Evolutionary conservation across 2,329 filamentous ascomycete species (phyloP), one percentile per base, ranked within the genome.

Genomic region (Didymella keratinophila): DNA sequence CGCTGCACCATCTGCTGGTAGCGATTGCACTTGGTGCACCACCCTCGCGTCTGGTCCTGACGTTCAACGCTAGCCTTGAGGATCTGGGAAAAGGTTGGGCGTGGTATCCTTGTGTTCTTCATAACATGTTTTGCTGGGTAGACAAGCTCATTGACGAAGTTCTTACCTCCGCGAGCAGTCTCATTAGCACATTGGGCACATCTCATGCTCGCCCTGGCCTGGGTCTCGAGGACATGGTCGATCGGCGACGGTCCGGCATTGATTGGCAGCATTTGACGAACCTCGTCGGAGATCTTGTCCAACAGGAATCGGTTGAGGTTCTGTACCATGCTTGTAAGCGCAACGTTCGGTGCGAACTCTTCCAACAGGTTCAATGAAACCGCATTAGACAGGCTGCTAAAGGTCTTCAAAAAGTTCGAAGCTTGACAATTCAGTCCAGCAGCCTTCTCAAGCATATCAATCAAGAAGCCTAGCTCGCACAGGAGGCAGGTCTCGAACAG

Each of bases 391-490:
- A 93, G 89, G 64, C 88, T 89, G 73, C 91, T 93, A 57, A 99
- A 88, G 0, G 93, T 91, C 76, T 95, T 96, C 30, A 98, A 81
- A 62, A 99, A 85, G 72, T 99, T 99, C 0, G 94, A 97, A 14
- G 95, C 95, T 74, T 99, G 95, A 67, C 95, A 99, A 59, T 96
- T 96, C 56, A 93, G 90, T 0, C 93, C 94, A 62, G 90, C 90
- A 2, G 95, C 95, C 75, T 98, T 99, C 69, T 98, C 91, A 23
- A 99, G 84, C 95, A 99, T 99, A 73, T 99, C 96, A 68, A 97
- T 96, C 10, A 99, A 81, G 74, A 95, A 99, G 1, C 95, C 95
- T 65, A 99, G 83, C 77, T 99, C 95, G 77, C 95, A 99, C 1
- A 99, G 80, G 41, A 99, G 81, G 76, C 95, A 99, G 30, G 87